A percentile compares a stretch with the other conserved stretches of the same genome.
These are phyloP conservation scores for Botrytis sinoallii DNA, from an alignment of 2,329 filamentous ascomycete species.

Conservation along the genomic window DNA sequence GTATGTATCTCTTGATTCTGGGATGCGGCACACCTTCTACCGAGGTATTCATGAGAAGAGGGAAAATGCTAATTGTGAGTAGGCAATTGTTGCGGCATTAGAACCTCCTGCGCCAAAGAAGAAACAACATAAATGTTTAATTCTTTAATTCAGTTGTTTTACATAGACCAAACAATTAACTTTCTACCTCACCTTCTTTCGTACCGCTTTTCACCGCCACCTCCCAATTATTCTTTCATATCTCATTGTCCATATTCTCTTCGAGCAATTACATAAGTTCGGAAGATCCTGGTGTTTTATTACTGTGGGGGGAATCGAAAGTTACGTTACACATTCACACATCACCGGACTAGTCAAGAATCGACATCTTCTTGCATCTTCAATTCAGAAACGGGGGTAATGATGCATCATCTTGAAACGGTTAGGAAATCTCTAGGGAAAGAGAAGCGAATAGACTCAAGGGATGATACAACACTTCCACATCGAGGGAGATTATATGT, in stretches of 20 bases:
- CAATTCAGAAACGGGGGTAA: not conserved
- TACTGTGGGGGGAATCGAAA: not conserved
- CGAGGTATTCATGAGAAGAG: slow-evolving; percentile 60
- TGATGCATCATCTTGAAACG: not conserved
- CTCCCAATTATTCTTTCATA: not conserved
- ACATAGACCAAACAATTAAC: slow-evolving; percentile 2
- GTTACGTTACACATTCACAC: slow-evolving; percentile 12
- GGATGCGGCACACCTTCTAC: not conserved
- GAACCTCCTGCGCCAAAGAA: slow-evolving; percentile 85
- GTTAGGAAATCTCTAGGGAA: not conserved
- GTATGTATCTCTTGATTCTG: slow-evolving; percentile 48
- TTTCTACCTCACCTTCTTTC: not conserved
- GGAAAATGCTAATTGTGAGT: slow-evolving; percentile 49
- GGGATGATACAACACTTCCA: not conserved
- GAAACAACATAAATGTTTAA: slow-evolving; percentile 65
- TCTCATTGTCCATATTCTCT: slow-evolving; percentile 5
- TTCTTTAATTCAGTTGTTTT: slow-evolving; percentile 51
- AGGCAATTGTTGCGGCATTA: slow-evolving; percentile 94
- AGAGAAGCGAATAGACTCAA: not conserved
- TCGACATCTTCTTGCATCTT: not conserved
- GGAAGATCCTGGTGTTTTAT: not conserved
- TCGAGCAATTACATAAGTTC: slow-evolving; percentile 6
- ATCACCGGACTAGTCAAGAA: not conserved
- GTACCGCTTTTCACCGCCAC: not conserved
- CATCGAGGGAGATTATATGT: not conserved